These are phyloP conservation scores for Paramarasmius palmivorus DNA, from an alignment of 1,284 basidiomycete species.

Conservation along the genomic window DNA sequence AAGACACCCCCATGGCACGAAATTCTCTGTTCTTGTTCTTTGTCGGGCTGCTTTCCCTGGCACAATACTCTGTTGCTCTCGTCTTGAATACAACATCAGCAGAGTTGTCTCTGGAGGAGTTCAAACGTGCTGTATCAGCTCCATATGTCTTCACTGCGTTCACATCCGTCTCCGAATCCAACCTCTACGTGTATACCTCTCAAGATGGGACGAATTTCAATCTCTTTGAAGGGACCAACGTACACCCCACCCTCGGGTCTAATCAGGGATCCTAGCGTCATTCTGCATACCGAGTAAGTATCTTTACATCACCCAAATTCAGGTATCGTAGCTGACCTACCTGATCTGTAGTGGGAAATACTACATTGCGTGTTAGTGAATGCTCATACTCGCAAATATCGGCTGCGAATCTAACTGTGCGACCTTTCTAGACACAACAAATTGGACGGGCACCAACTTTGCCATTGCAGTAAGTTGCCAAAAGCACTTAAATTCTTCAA, in stretches of 20 bases:
- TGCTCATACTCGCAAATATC: background rate
- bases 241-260: conserved; percentile 34
- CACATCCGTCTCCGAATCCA: conserved; percentile 32
- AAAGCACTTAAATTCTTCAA: background rate
- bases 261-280: conserved; percentile 35
- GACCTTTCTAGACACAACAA: conserved; percentile 27
- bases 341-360: conserved; percentile 26
- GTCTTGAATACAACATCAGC: conserved; percentile 6
- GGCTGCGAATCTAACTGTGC: background rate
- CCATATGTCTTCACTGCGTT: conserved; percentile 36
- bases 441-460: conserved; percentile 34
- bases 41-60: background rate
- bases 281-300: conserved; percentile 32
- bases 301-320: background rate
- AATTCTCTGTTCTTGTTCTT: background rate
- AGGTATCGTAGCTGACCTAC: background rate
- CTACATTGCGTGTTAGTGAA: conserved; percentile 29
- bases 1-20: background rate
- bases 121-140: conserved; percentile 33
- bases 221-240: conserved; percentile 32
- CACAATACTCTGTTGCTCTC: background rate
- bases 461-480: conserved; percentile 29
- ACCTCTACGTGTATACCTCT: conserved; percentile 35
- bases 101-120: conserved; percentile 24
- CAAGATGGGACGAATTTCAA: conserved; percentile 32